Evolutionary conservation across 2,329 filamentous ascomycete genomes (phyloP).

Genomic region (Trichoderma guizhouense): DNA sequence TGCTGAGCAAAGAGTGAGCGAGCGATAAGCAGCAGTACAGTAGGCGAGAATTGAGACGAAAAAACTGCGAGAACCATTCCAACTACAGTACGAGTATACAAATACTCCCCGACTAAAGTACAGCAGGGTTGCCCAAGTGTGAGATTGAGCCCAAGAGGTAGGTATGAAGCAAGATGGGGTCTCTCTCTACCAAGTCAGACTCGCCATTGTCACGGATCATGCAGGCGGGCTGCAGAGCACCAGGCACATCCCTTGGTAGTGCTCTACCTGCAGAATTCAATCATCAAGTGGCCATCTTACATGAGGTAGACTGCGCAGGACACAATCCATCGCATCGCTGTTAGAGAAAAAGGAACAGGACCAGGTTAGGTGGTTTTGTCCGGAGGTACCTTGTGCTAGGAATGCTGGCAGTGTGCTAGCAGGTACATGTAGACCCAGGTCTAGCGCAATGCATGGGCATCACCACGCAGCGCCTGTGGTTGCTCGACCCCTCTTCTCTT

Average conservation of each 20-base stretch:
- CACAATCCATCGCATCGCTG: background rate
- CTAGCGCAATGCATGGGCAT: background rate
- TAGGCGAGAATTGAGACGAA: background rate
- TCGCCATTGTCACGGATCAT: background rate
- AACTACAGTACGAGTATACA: background rate
- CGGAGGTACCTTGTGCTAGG: background rate
- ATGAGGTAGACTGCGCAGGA: background rate
- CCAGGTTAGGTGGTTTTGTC: background rate
- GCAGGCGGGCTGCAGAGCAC: background rate
- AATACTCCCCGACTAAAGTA: background rate
- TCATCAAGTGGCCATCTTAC: background rate
- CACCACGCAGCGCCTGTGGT: background rate
- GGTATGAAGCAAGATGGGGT: background rate
- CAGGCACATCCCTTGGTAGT: background rate
- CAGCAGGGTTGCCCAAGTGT: background rate
- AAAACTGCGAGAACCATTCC: background rate
- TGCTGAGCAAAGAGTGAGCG: background rate
- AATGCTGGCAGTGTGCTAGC: background rate
- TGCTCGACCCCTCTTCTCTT: background rate
- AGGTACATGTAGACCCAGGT: background rate
- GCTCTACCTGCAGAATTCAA: background rate
- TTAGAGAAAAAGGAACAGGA: background rate
- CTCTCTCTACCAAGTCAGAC: background rate
- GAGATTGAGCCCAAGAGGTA: background rate
- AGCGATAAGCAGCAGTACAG: background rate